Evolutionary conservation across 2,329 filamentous ascomycete genomes (phyloP).

Genomic region (Pseudogymnoascus verrucosus): DNA sequence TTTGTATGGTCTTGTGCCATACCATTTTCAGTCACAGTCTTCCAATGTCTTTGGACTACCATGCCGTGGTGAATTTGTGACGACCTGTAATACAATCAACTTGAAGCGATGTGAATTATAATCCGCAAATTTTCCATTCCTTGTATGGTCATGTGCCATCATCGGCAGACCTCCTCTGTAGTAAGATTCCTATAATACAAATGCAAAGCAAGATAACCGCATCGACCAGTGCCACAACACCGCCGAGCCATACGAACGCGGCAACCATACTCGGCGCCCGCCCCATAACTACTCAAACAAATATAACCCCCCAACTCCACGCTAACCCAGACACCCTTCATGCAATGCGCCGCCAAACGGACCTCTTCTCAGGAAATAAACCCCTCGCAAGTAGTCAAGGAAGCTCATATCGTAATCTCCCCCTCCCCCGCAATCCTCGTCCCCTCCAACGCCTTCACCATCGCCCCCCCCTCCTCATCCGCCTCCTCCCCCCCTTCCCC

Average conservation of each 20-base stretch:
- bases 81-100: neutral
- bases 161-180: neutral
- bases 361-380: neutral
- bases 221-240: neutral
- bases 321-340: neutral
- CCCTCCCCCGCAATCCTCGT: neutral
- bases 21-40: no score
- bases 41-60: neutral
- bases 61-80: neutral
- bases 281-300: neutral
- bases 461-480: neutral
- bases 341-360: neutral
- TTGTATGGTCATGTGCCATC: neutral
- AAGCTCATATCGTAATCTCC: neutral
- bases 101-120: neutral
- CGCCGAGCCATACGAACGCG: neutral
- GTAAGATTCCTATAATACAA: neutral
- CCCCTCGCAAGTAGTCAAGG: neutral
- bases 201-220: neutral
- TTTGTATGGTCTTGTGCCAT: neutral
- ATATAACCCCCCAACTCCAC: slow-evolving; percentile 1
- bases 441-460: neutral
- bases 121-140: slow-evolving; percentile 5
- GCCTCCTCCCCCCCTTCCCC: slow-evolving; percentile 15
- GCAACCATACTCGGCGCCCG: neutral